phyloP scores from a whole-genome alignment of 2,329 filamentous ascomycete species.

The Xylariomycetidae sp. region DNA sequence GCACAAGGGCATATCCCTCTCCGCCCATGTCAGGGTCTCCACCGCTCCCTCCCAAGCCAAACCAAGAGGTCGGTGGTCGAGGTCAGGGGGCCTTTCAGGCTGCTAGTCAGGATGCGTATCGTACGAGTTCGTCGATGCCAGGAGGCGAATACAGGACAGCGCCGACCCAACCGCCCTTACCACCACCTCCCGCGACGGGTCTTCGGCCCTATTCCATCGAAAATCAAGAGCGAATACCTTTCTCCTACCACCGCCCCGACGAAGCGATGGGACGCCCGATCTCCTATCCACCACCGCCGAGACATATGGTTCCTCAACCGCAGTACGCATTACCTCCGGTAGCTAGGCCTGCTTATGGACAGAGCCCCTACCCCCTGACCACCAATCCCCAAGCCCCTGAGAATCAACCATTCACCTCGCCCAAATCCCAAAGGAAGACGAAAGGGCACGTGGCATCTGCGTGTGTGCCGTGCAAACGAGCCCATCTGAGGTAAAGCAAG shows the following conservation, averaged over 20 bases:
- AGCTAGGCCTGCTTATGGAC: constrained; percentile 24
- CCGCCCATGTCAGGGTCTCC: constrained; percentile 72
- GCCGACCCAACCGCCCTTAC: constrained; percentile 23
- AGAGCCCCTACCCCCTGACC: constrained; percentile 24
- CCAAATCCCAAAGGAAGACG: constrained; percentile 61
- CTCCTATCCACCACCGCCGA: constrained; percentile 28
- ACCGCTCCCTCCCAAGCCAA: constrained; percentile 53
- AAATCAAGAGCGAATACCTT: constrained; percentile 34
- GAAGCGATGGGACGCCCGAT: constrained; percentile 28
- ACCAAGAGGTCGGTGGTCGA: constrained; percentile 53
- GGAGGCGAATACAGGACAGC: constrained; percentile 33
- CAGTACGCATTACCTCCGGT: constrained; percentile 32
- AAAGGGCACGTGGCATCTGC: constrained; percentile 82
- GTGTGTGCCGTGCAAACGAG: constrained; percentile 80
- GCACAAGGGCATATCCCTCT: constrained; percentile 61
- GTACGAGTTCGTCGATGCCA: constrained; percentile 31
- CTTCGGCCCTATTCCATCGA: constrained; percentile 35
- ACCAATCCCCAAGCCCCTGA: constrained; percentile 37
- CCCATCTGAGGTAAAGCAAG: constrained; percentile 63
- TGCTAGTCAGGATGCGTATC: constrained; percentile 48
- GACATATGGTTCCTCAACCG: constrained; percentile 28
- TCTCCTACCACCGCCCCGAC: constrained; percentile 35
- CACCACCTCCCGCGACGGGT: constrained; percentile 17
- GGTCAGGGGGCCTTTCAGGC: constrained; percentile 44
- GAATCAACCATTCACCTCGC: constrained; percentile 44